Evolutionary conservation across 176 grass and related monocot genomes (phyloP).

Genomic region (Dendrocalamus sinicus): DNA sequence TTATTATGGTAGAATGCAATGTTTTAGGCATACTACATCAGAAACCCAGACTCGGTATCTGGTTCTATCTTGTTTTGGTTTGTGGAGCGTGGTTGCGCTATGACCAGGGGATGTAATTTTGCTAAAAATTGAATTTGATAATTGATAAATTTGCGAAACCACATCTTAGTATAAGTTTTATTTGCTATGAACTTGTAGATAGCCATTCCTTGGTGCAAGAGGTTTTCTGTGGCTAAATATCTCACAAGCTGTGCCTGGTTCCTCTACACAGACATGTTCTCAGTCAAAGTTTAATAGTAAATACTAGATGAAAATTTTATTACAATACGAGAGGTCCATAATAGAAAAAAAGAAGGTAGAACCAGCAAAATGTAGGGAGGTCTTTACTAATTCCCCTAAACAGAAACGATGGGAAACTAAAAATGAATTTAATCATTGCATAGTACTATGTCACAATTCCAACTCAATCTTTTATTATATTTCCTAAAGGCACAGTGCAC

Average conservation of each 20-base stretch:
- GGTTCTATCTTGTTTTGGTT: not conserved
- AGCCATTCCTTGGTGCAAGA: not conserved
- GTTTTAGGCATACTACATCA: not conserved
- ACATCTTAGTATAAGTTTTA: not conserved
- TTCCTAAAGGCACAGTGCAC: not conserved
- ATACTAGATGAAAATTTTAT: not conserved
- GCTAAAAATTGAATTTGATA: not conserved
- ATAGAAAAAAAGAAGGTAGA: not conserved
- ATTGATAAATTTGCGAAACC: not conserved
- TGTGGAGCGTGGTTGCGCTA: not conserved
- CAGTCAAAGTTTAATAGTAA: not conserved
- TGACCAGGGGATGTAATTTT: not conserved
- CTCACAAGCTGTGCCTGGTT: not conserved
- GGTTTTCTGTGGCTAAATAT: not conserved
- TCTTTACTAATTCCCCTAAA: not conserved
- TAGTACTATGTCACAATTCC: not conserved
- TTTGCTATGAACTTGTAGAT: not conserved
- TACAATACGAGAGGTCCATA: not conserved
- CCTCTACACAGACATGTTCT: not conserved
- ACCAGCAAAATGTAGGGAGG: not conserved
- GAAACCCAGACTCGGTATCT: not conserved
- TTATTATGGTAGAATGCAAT: not conserved
- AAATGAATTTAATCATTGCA: not conserved
- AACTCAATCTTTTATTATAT: slow-evolving; percentile 25
- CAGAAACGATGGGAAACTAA: not conserved